These are phyloP conservation scores for Biscogniauxia sp. DNA, from an alignment of 2,329 filamentous ascomycete genomes.

Conservation along the genomic window DNA sequence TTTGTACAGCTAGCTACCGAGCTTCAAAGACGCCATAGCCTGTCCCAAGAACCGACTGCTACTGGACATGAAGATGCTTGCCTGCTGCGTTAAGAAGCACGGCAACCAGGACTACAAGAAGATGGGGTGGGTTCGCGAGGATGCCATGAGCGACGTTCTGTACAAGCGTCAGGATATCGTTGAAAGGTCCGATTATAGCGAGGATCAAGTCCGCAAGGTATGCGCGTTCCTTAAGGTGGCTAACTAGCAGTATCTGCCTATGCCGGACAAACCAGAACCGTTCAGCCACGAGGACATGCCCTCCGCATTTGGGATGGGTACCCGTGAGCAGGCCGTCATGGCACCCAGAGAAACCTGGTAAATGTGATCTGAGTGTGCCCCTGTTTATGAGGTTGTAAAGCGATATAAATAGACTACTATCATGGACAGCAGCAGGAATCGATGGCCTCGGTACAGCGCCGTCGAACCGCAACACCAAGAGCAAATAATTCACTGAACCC, in stretches of 20 bases:
- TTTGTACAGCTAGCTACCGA: not conserved
- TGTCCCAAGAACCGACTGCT: conserved; percentile 20
- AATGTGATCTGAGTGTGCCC: conserved; percentile 16
- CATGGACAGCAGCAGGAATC: no score
- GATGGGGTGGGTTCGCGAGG: conserved; percentile 20
- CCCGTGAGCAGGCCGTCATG: conserved; percentile 11
- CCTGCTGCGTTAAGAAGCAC: conserved; percentile 7
- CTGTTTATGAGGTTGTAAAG: conserved; percentile 38
- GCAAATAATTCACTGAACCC: no score
- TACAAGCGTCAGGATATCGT: conserved; percentile 20
- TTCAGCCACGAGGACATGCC: conserved; percentile 7
- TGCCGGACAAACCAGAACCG: conserved; percentile 14
- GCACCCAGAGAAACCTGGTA: conserved; percentile 22
- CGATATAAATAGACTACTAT: not conserved
- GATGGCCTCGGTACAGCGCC: no score
- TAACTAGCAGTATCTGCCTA: conserved; percentile 21
- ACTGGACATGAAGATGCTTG: conserved; percentile 16
- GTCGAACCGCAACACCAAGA: no score
- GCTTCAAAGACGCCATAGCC: conserved; percentile 11
- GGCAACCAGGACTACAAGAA: conserved; percentile 13
- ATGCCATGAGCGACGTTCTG: conserved; percentile 16
- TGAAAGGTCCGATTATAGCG: conserved; percentile 11
- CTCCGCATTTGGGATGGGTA: conserved; percentile 5
- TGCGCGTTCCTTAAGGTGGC: conserved; percentile 2
- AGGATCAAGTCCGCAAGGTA: conserved; percentile 12